Evolutionary conservation across 2,329 filamentous ascomycete species (phyloP).

Genomic region (Nemania sp.): DNA sequence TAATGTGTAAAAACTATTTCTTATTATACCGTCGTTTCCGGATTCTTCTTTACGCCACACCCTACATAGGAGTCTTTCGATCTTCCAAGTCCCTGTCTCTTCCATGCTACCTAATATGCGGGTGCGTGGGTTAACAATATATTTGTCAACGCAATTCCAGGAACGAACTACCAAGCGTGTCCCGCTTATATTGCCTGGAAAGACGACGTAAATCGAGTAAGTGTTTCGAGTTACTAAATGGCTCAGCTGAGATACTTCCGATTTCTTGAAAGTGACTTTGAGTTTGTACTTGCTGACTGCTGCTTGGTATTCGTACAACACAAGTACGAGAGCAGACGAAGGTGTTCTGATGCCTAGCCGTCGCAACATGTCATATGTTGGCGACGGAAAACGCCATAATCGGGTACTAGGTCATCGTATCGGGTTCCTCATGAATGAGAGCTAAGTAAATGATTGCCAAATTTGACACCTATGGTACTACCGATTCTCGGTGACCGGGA

Average conservation of each 20-base stretch:
- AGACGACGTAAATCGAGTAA: constrained; percentile 5
- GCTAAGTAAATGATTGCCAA: constrained; percentile 8
- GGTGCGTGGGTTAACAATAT: constrained; percentile 4
- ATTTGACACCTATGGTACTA: constrained; percentile 10
- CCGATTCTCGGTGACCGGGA: constrained; percentile 5
- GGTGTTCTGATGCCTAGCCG: background rate
- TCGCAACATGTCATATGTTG: constrained; percentile 17
- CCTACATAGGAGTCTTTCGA: constrained; percentile 20
- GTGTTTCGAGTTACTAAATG: constrained; percentile 1
- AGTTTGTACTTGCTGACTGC: constrained; percentile 5
- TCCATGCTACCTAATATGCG: constrained; percentile 7
- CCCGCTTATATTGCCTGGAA: constrained; percentile 9
- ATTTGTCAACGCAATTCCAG: constrained; percentile 15
- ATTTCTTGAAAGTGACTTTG: constrained; percentile 5
- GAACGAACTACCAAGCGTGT: constrained; percentile 4
- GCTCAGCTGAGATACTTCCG: constrained; percentile 5
- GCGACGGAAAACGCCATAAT: constrained; percentile 14
- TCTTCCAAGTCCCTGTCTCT: constrained; percentile 13
- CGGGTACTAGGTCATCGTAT: constrained; percentile 7
- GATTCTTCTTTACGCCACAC: constrained; percentile 31
- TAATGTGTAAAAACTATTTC: constrained; percentile 18
- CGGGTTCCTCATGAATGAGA: constrained; percentile 1
- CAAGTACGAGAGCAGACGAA: background rate
- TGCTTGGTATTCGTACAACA: constrained; percentile 11
- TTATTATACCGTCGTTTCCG: constrained; percentile 24